Conservation (phyloP, 1,139 yeast species). For the Yamadazyma blattariae region DNA sequence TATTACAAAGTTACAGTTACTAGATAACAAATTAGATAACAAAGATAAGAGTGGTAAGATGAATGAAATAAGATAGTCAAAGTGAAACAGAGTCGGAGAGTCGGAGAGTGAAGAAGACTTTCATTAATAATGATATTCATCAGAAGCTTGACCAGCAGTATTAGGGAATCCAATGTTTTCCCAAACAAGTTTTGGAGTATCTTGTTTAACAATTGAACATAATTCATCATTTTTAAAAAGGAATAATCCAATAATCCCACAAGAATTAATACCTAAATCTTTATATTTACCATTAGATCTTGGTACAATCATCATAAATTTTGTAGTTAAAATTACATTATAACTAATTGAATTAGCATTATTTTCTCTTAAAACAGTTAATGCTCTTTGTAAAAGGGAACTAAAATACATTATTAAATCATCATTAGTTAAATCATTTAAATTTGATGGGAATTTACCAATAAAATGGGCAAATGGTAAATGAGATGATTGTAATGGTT, state of each 20-base stretch:
- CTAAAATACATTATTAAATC: conserved; percentile 63
- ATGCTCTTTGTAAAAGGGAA: conserved; percentile 64
- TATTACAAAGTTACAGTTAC: too few species aligned
- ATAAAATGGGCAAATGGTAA: conserved; percentile 84
- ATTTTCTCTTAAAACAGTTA: conserved; percentile 61
- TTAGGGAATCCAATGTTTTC: conserved; percentile 64
- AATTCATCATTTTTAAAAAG: conserved; percentile 68
- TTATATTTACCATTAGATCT: conserved; percentile 47
- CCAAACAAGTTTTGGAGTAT: conserved; percentile 49
- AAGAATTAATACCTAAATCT: conserved; percentile 66
- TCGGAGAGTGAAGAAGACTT: too few species aligned
- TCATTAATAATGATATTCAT: conserved; percentile 38
- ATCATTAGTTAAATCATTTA: conserved; percentile 45
- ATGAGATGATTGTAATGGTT: conserved; percentile 59
- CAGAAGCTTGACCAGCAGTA: conserved; percentile 34
- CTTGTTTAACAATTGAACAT: conserved; percentile 34
- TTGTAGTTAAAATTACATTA: conserved; percentile 75
- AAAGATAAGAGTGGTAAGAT: neutral
- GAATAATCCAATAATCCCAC: conserved; percentile 77
- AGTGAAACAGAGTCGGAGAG: too few species aligned
- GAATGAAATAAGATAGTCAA: too few species aligned
- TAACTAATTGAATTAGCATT: conserved; percentile 54
- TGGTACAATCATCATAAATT: conserved; percentile 87
- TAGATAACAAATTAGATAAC: too few species aligned
- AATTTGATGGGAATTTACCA: conserved; percentile 60